A percentile compares a stretch with the other conserved stretches of the same genome.
phyloP scores from a whole-genome alignment of 192 early-diverging fungal species.

The Coemansia furcata region DNA sequence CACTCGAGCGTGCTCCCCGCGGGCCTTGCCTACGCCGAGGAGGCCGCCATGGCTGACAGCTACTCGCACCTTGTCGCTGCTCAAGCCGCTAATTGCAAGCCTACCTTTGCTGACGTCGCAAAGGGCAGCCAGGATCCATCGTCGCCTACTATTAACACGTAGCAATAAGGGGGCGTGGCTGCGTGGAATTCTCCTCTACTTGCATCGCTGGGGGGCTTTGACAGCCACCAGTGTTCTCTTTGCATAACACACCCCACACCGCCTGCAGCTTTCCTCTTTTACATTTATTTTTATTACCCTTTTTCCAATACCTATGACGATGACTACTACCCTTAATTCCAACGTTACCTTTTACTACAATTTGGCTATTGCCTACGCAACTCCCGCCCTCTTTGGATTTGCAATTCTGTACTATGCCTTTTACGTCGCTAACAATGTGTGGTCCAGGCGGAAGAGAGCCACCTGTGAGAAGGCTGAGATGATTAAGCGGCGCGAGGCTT shows the following conservation, averaged over 20 bases:
- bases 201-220: neutral
- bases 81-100: slow-evolving; percentile 9
- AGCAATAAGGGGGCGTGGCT: neutral
- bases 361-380: neutral
- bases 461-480: slow-evolving; percentile 5
- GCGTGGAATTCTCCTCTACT: neutral
- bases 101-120: slow-evolving; percentile 49
- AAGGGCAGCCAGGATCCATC: slow-evolving; percentile 18
- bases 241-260: neutral
- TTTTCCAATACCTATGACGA: neutral
- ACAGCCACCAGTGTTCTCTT: neutral
- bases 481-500: slow-evolving; percentile 9
- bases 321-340: neutral
- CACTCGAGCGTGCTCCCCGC: slow-evolving; percentile 26
- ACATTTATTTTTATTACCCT: neutral
- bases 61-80: neutral
- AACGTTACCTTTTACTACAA: neutral
- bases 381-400: neutral
- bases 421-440: neutral
- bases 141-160: neutral
- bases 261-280: neutral
- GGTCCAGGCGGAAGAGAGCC: neutral
- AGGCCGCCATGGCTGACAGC: neutral
- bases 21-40: slow-evolving; percentile 23
- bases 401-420: neutral